Evolutionary conservation across 1,284 basidiomycete species (phyloP).

Genomic region (Trichosporon coremiiforme): DNA sequence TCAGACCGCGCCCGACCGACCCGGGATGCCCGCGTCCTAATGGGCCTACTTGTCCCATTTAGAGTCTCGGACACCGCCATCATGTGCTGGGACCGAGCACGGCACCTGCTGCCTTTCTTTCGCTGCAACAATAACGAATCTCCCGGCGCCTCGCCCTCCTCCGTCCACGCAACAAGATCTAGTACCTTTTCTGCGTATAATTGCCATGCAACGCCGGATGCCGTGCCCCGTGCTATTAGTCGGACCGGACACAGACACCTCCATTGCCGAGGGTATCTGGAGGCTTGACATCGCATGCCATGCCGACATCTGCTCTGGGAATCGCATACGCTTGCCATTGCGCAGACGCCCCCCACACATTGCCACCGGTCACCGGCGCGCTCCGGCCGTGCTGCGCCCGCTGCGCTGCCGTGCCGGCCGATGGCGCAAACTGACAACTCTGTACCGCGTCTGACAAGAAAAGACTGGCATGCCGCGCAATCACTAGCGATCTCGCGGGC

Average conservation of each 20-base stretch:
- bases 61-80: conserved; percentile 1
- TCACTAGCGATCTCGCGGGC: neutral
- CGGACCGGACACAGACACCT: neutral
- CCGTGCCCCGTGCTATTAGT: neutral
- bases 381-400: neutral
- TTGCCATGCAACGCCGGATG: neutral
- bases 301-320: neutral
- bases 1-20: neutral
- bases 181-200: neutral
- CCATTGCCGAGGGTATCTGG: conserved; percentile 5
- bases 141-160: neutral
- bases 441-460: neutral
- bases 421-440: neutral
- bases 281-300: neutral
- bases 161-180: neutral
- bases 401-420: neutral
- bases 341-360: neutral
- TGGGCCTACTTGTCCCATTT: neutral
- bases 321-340: neutral
- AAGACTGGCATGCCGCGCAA: neutral
- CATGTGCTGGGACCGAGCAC: neutral
- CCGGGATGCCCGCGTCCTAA: neutral
- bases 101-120: neutral
- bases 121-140: conserved; percentile 1
- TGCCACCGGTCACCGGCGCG: neutral